Evolutionary conservation across 768 basidiomycete species (phyloP), one percentile per base, ranked within the genome.

Genomic region (Podaxis carcinomalis): DNA sequence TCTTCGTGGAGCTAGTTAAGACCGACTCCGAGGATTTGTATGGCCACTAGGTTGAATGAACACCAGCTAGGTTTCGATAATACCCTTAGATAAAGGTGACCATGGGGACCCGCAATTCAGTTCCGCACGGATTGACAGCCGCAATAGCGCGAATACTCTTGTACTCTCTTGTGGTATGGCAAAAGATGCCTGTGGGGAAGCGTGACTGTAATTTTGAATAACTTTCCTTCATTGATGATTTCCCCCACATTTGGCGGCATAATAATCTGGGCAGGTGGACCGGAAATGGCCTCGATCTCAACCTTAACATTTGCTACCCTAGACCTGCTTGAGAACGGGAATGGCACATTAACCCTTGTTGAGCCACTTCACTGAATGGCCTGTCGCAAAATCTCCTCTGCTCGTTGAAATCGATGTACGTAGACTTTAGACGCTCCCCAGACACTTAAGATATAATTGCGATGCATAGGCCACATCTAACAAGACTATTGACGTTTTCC

Each of bases 351-450:
- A 44, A 74, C 78, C 0, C 73, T 74, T 57, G 82, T 80, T 2
- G 81, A 84, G 66, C 27, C 82, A 83, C 65, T 84, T 83, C 66
- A 82, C 81, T 1, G 80, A 80, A 0, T 84, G 83, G 83, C 80
- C 83, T 23, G 66, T 83, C 70, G 78, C 78, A 16, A 84, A 83
- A 64, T 80, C 80, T 0, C 83, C 82, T 5, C 73, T 84, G 14
- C 70, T 83, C 46, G 75, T 84, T 55, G 77, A 82, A 59, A 80
- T 82, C 1, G 70, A 80, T 57, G 80, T 79, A 60, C 13, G 75
- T 68, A 23, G 19, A 23, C 9, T 23, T 14, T 9, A 47, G 10
- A 3, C 23, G 19, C 21, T 6, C 13, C 42, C 14, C 13, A 11
- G 47, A 11, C 47, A 9, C 7, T 49, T 23, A 7, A 49, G 13